A percentile compares a stretch with the other conserved stretches of the same genome.
Conservation (phyloP, 1,284 basidiomycete species). For the Sanghuangporus weigelae region DNA sequence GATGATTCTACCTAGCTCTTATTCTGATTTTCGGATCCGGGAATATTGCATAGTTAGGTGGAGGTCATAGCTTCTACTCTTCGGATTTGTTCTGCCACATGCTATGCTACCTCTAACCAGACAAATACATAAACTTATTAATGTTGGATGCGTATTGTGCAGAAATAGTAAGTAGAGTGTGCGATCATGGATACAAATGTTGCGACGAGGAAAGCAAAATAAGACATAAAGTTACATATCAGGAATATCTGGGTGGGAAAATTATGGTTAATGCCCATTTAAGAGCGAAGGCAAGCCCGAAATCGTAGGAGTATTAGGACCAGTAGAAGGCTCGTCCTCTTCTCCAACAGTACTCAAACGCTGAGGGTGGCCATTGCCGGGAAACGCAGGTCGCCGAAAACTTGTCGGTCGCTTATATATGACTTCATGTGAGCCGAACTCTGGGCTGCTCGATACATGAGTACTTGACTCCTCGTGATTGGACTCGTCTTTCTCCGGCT, state of each 20-base stretch:
- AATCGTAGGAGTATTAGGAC: not conserved
- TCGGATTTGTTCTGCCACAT: not conserved
- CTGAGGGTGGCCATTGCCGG: constrained; percentile 3
- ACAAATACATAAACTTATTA: not conserved
- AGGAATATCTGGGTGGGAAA: not conserved
- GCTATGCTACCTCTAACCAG: not conserved
- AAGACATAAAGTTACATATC: not conserved
- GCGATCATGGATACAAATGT: no score
- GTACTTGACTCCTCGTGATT: not conserved
- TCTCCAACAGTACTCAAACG: constrained; percentile 17
- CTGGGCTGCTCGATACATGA: not conserved
- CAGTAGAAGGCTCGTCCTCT: constrained; percentile 10
- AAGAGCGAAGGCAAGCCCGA: not conserved
- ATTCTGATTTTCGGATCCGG: not conserved
- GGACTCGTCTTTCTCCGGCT: not conserved
- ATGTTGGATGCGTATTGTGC: no score
- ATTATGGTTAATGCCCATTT: not conserved
- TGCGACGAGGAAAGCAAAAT: not conserved
- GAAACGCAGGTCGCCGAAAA: not conserved
- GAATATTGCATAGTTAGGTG: not conserved
- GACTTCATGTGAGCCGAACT: not conserved
- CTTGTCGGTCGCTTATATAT: not conserved
- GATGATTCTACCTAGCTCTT: constrained; percentile 16
- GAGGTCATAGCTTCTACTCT: not conserved
- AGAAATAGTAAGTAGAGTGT: no score